These are phyloP conservation scores for Diaporthe amygdali DNA, from an alignment of 2,329 filamentous ascomycete species.

Conservation along the genomic window DNA sequence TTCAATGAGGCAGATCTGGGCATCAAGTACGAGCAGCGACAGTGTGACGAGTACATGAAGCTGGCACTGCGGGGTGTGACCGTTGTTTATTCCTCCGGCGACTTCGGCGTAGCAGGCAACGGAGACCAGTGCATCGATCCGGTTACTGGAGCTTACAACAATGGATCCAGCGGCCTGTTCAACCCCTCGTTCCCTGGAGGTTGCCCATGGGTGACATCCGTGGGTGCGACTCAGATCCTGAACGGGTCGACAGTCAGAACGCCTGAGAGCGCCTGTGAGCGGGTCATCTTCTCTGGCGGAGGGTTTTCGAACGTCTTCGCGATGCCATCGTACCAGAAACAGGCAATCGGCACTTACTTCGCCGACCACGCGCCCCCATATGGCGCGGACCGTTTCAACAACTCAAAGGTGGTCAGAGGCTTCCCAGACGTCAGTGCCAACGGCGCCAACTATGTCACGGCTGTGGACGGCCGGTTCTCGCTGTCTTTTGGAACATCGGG, in stretches of 20 bases:
- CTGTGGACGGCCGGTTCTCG: constrained; percentile 45
- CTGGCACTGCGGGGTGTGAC: constrained; percentile 57
- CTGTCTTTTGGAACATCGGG: constrained; percentile 55
- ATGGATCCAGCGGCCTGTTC: constrained; percentile 46
- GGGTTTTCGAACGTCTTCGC: constrained; percentile 56
- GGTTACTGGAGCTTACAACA: constrained; percentile 33
- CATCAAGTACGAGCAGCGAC: constrained; percentile 52
- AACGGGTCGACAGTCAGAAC: constrained; percentile 40
- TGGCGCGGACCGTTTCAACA: constrained; percentile 50
- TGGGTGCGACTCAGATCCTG: constrained; percentile 55
- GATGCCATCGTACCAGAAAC: constrained; percentile 51
- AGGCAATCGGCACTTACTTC: constrained; percentile 46
- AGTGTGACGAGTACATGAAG: constrained; percentile 64
- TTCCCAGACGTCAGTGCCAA: constrained; percentile 55
- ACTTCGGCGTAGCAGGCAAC: constrained; percentile 51
- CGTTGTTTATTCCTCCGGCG: constrained; percentile 56
- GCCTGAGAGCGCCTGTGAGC: constrained; percentile 51
- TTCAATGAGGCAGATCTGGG: constrained; percentile 57
- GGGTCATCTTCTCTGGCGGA: constrained; percentile 51
- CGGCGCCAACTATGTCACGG: constrained; percentile 49
- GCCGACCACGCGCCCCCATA: constrained; percentile 47
- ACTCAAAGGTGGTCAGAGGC: constrained; percentile 46
- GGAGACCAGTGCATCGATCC: constrained; percentile 41
- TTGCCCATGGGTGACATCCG: constrained; percentile 56
- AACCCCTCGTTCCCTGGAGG: constrained; percentile 51